phyloP scores from a whole-genome alignment of 768 basidiomycete species.

The Suillus cothurnatus region DNA sequence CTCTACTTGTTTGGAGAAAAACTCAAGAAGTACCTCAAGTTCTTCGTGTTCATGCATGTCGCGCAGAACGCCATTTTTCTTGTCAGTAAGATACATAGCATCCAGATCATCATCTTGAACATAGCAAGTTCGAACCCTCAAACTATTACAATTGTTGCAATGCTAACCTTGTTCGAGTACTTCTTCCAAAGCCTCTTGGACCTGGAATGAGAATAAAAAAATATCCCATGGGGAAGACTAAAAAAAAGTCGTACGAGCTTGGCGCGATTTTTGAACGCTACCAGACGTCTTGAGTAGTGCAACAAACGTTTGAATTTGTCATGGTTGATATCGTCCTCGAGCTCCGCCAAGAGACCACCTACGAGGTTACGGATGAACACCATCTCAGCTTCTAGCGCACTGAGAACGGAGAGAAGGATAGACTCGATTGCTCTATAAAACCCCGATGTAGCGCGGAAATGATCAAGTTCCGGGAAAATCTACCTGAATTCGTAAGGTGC shows the following conservation, averaged over 20 bases:
- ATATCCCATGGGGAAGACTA: neutral
- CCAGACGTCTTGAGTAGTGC: conserved; percentile 88
- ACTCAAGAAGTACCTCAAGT: conserved; percentile 90
- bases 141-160: neutral
- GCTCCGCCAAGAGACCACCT: conserved; percentile 85
- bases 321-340: conserved; percentile 94
- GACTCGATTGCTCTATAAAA: conserved; percentile 86
- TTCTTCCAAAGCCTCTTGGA: conserved; percentile 89
- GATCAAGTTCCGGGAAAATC: conserved; percentile 20
- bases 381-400: conserved; percentile 96
- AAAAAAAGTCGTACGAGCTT: conserved; percentile 57
- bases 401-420: conserved; percentile 86
- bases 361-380: conserved; percentile 91
- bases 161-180: conserved; percentile 81
- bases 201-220: conserved; percentile 44
- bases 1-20: conserved; percentile 94
- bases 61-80: conserved; percentile 64
- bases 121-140: conserved; percentile 1
- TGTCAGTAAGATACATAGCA: conserved; percentile 94
- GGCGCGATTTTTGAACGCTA: conserved; percentile 89
- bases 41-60: conserved; percentile 85
- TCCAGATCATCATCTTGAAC: conserved; percentile 85
- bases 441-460: conserved; percentile 17
- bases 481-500: conserved; percentile 90
- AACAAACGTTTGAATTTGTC: conserved; percentile 91